phyloP scores from a whole-genome alignment of 2,329 filamentous ascomycete species.

The Cladophialophora psammophila region DNA sequence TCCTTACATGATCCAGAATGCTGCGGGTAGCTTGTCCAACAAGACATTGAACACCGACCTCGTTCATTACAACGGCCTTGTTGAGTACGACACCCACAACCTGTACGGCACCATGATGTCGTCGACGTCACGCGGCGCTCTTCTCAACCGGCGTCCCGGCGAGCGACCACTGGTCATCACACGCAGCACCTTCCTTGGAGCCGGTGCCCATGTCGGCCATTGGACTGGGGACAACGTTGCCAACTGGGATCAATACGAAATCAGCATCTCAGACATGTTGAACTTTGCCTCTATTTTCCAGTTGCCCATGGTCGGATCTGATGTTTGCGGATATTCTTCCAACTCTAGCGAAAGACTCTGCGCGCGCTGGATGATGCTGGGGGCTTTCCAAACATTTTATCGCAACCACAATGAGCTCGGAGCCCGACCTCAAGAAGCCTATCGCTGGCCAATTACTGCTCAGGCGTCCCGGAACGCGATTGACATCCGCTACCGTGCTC shows the following conservation, averaged over 20 bases:
- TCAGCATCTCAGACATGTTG: slow-evolving; percentile 66
- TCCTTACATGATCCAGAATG: slow-evolving; percentile 71
- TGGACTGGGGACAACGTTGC: slow-evolving; percentile 70
- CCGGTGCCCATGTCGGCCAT: slow-evolving; percentile 66
- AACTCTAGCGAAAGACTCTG: slow-evolving; percentile 74
- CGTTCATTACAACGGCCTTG: slow-evolving; percentile 70
- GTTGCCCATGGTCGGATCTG: slow-evolving; percentile 69
- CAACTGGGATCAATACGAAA: slow-evolving; percentile 65
- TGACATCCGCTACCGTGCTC: slow-evolving; percentile 74
- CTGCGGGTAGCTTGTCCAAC: slow-evolving; percentile 59
- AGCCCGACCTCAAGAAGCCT: slow-evolving; percentile 69
- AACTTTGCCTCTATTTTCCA: slow-evolving; percentile 71
- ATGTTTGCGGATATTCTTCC: slow-evolving; percentile 78
- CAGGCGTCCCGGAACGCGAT: slow-evolving; percentile 73
- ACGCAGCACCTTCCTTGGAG: slow-evolving; percentile 76
- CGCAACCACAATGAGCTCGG: slow-evolving; percentile 70
- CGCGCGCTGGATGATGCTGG: slow-evolving; percentile 76
- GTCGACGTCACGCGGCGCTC: slow-evolving; percentile 67
- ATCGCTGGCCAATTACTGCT: slow-evolving; percentile 70
- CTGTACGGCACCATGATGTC: slow-evolving; percentile 82
- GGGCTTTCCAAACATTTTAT: slow-evolving; percentile 78
- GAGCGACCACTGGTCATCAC: slow-evolving; percentile 76
- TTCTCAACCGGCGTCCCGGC: slow-evolving; percentile 69
- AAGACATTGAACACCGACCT: slow-evolving; percentile 72
- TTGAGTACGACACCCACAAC: slow-evolving; percentile 79